Percentiles rank a stretch among this genome's conserved stretches.
Evolutionary conservation across 2,329 filamentous ascomycete genomes (phyloP).

Genomic region (Dothidotthia symphoricarpi): DNA sequence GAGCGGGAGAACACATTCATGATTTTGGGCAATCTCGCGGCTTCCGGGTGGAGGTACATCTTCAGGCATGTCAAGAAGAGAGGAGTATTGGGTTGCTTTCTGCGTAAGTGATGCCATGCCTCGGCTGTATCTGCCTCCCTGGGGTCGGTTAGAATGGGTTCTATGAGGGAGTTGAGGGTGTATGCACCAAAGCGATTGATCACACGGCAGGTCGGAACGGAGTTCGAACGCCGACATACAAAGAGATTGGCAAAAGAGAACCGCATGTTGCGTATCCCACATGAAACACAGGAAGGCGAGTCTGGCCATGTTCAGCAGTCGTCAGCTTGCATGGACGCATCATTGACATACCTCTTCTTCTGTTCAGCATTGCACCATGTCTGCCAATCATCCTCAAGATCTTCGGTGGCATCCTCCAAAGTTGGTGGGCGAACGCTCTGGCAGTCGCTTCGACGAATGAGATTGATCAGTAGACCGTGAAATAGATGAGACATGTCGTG

Average conservation of each 20-base stretch:
- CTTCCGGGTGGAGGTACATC: conserved; percentile 53
- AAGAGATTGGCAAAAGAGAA: conserved; percentile 63
- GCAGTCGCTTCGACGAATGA: conserved; percentile 55
- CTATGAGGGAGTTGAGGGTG: no score
- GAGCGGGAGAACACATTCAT: conserved; percentile 56
- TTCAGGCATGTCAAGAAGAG: conserved; percentile 56
- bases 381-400: conserved; percentile 52
- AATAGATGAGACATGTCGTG: conserved; percentile 64
- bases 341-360: conserved; percentile 51
- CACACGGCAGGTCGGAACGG: conserved; percentile 56
- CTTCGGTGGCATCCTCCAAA: conserved; percentile 36
- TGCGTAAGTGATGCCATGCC: conserved; percentile 50
- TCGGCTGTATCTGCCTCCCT: conserved; percentile 57
- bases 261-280: conserved; percentile 65
- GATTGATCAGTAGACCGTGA: conserved; percentile 55
- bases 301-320: no score
- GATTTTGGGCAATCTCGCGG: conserved; percentile 29
- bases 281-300: conserved; percentile 62
- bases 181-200: conserved; percentile 54
- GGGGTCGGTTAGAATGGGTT: no score
- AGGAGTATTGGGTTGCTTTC: conserved; percentile 39
- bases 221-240: conserved; percentile 67
- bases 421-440: conserved; percentile 46
- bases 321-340: background rate
- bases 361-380: conserved; percentile 58